Conservation (phyloP, 352 stramenopile species). For the Pythium folliculosum region DNA sequence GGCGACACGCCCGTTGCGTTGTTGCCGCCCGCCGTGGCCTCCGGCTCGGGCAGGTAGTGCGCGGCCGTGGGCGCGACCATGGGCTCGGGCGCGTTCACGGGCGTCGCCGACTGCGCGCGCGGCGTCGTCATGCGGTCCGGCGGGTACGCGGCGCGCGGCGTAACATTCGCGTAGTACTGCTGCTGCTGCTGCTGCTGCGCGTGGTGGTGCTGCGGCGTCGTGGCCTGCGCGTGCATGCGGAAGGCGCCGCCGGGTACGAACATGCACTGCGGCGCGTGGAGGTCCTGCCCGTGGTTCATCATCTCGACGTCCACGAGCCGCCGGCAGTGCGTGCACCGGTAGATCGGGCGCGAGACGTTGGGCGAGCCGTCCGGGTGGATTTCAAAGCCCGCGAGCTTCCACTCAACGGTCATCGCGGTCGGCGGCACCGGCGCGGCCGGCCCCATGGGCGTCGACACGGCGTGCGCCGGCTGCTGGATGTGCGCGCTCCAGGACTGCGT, state of each 20-base stretch:
- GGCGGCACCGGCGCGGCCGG: slow-evolving; percentile 3
- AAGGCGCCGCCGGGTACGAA: slow-evolving; percentile 31
- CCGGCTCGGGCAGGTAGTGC: slow-evolving; percentile 15
- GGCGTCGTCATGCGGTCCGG: slow-evolving; percentile 19
- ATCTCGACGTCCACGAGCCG: slow-evolving; percentile 73
- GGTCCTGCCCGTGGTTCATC: slow-evolving; percentile 53
- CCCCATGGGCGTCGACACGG: slow-evolving; percentile 29
- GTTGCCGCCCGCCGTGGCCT: neutral
- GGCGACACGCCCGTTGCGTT: slow-evolving; percentile 15
- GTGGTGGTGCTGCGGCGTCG: slow-evolving; percentile 28
- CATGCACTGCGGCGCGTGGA: slow-evolving; percentile 62
- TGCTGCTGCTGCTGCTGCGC: slow-evolving; percentile 45
- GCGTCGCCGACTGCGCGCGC: slow-evolving; percentile 6
- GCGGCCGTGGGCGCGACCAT: slow-evolving; percentile 9
- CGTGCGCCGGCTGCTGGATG: slow-evolving; percentile 40
- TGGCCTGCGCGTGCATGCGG: slow-evolving; percentile 23
- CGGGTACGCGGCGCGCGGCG: slow-evolving; percentile 26
- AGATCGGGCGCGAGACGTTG: slow-evolving; percentile 72
- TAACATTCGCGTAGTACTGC: slow-evolving; percentile 32
- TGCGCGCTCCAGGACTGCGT: slow-evolving; percentile 51
- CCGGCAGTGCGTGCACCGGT: slow-evolving; percentile 70
- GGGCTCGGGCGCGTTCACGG: slow-evolving; percentile 18
- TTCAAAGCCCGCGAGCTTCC: slow-evolving; percentile 79
- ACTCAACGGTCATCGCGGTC: slow-evolving; percentile 49
- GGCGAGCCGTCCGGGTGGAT: slow-evolving; percentile 69